A percentile compares a stretch with the other conserved stretches of the same genome.
Evolutionary conservation across 108 stramenopile genomes (phyloP).

Genomic region (Nitzschia sp.): DNA sequence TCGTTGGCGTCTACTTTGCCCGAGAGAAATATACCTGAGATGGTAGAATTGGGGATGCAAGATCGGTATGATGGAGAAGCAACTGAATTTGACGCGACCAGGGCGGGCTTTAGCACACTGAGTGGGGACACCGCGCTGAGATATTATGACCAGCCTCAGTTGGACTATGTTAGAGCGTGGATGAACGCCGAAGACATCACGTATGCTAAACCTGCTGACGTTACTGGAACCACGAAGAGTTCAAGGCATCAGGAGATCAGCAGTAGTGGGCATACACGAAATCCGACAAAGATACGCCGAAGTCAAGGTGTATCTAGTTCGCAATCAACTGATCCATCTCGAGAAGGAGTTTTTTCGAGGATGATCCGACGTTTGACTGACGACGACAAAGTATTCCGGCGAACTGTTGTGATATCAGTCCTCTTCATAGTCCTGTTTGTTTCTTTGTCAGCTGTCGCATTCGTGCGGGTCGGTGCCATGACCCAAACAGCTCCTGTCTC

Average conservation of each 20-base stretch:
- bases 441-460: background rate
- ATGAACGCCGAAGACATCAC: background rate
- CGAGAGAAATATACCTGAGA: background rate
- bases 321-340: background rate
- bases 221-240: background rate
- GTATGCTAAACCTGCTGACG: background rate
- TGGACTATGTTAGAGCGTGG: background rate
- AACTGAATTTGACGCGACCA: background rate
- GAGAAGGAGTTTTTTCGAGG: background rate
- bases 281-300: background rate
- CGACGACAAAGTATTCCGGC: background rate
- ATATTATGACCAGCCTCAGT: background rate
- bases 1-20: background rate
- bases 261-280: background rate
- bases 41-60: background rate
- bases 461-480: background rate
- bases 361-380: background rate
- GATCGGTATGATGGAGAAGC: background rate
- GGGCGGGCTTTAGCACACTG: background rate
- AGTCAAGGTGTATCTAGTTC: background rate
- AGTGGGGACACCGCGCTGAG: background rate
- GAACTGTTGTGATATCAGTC: background rate
- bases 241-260: background rate
- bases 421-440: conserved; percentile 1
- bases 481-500: background rate